These are phyloP conservation scores for Aspergillus ibericus DNA, from an alignment of 2,329 filamentous ascomycete species.

Conservation along the genomic window DNA sequence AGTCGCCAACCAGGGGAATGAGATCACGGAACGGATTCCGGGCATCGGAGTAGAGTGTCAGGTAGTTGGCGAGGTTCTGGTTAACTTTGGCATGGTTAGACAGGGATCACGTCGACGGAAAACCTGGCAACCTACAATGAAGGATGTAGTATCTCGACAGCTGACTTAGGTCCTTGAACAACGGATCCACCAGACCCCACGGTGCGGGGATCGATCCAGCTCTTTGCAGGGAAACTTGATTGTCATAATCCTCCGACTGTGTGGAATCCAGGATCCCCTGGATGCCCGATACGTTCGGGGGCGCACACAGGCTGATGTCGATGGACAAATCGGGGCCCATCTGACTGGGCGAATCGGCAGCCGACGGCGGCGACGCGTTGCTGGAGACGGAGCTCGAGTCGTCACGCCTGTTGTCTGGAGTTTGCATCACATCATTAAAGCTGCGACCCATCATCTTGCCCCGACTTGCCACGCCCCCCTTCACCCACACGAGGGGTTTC, in stretches of 20 bases:
- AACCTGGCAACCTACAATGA: conserved; percentile 39
- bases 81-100: conserved; percentile 32
- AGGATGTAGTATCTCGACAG: conserved; percentile 49
- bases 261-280: not conserved
- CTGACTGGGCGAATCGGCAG: not conserved
- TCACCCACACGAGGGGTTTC: conserved; percentile 45
- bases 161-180: conserved; percentile 48
- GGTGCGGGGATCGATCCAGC: conserved; percentile 31
- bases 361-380: not conserved
- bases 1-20: conserved; percentile 46
- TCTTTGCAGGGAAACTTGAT: not conserved
- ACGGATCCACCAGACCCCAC: conserved; percentile 46
- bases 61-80: conserved; percentile 43
- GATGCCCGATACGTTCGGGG: not conserved
- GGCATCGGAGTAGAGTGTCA: conserved; percentile 49
- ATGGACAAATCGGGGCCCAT: conserved; percentile 13
- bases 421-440: conserved; percentile 42
- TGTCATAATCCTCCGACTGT: not conserved
- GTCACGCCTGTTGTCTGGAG: not conserved
- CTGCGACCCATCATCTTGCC: conserved; percentile 55
- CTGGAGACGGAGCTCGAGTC: not conserved
- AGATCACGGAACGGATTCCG: conserved; percentile 53
- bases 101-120: not conserved
- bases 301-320: not conserved
- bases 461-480: conserved; percentile 45